These are phyloP conservation scores for slime mould (Dictyostelium discoideum) DNA, from an alignment of 78 protist species.

Conservation along the genomic window DNA sequence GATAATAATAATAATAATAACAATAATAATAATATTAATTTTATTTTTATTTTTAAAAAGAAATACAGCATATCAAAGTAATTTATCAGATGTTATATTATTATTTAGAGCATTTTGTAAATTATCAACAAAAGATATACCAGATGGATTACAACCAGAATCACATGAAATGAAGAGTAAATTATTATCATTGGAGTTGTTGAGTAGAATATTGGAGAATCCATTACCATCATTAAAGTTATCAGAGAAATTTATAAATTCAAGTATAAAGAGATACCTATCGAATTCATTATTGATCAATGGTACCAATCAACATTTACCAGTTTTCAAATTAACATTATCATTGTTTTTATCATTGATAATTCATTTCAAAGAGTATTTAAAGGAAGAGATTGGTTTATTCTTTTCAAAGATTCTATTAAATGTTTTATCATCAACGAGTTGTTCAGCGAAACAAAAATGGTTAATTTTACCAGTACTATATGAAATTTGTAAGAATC, in stretches of 20 bases:
- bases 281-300: constrained; percentile 86
- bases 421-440: constrained; percentile 86
- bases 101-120: constrained; percentile 79
- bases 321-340: constrained; percentile 78
- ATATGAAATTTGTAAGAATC: constrained; percentile 85
- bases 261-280: constrained; percentile 86
- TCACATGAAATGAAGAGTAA: constrained; percentile 83
- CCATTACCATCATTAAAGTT: constrained; percentile 79
- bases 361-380: constrained; percentile 75
- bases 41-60: background rate
- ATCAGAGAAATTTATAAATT: constrained; percentile 79
- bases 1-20: too few relatives aligned
- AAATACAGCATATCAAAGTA: constrained; percentile 81
- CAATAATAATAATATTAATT: too few relatives aligned
- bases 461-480: constrained; percentile 89
- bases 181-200: constrained; percentile 82
- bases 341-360: constrained; percentile 73
- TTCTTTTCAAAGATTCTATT: constrained; percentile 93
- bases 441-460: constrained; percentile 90
- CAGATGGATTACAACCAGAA: constrained; percentile 6
- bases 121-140: constrained; percentile 56
- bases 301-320: constrained; percentile 74
- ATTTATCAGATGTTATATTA: constrained; percentile 67
- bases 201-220: constrained; percentile 73
- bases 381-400: constrained; percentile 88